A percentile compares a stretch with the other conserved stretches of the same genome.
Conservation (phyloP, 202 grass and related monocot species). For the Schoenoplectus triqueter region DNA sequence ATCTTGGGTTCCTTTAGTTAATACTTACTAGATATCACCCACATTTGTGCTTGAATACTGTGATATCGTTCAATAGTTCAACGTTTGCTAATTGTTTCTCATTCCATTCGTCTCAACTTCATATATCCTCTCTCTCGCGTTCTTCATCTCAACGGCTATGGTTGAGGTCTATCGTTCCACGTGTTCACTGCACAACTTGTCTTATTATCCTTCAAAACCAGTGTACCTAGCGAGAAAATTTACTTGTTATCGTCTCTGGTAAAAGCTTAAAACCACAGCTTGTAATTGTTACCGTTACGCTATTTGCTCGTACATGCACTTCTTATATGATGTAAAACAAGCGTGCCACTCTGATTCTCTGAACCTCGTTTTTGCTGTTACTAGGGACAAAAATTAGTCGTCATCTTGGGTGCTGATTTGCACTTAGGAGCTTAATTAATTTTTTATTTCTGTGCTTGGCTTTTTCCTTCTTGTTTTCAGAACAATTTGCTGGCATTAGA, state of each 20-base stretch:
- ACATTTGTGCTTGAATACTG: not conserved
- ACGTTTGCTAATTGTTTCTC: not conserved
- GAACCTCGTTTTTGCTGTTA: not conserved
- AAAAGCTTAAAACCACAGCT: too few relatives aligned
- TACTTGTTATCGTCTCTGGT: too few relatives aligned
- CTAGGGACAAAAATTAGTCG: not conserved
- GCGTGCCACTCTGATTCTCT: not conserved
- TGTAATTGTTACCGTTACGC: too few relatives aligned
- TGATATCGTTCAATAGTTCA: not conserved
- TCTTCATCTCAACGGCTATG: not conserved
- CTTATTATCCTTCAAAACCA: not conserved
- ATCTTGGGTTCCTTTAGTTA: not conserved
- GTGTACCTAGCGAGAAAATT: not conserved
- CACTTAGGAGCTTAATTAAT: not conserved
- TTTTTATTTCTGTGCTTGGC: not conserved
- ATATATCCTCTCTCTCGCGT: not conserved
- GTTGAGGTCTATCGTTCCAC: not conserved
- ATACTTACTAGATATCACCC: not conserved
- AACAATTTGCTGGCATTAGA: constrained; percentile 21
- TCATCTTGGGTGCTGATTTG: not conserved
- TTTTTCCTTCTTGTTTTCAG: constrained; percentile 19
- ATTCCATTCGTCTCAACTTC: not conserved
- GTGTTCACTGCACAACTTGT: not conserved
- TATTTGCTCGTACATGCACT: too few relatives aligned
- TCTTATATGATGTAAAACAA: not conserved